These are phyloP conservation scores for Hypoxylon sp. DNA, from an alignment of 2,329 filamentous ascomycete genomes.

Conservation along the genomic window DNA sequence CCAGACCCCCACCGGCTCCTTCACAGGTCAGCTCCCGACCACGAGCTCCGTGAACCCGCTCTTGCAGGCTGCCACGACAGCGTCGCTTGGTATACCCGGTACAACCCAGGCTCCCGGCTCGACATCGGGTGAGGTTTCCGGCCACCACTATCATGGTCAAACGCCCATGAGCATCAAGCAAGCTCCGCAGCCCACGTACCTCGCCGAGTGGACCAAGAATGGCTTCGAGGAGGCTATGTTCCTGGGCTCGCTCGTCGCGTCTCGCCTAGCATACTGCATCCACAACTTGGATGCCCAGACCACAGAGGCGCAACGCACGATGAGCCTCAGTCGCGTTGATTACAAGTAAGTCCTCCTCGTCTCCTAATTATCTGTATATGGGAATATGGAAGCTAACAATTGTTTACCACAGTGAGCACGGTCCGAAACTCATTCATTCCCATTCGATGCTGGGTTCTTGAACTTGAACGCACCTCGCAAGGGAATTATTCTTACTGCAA, in stretches of 20 bases:
- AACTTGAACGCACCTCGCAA: neutral
- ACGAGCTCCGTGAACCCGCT: slow-evolving; percentile 82
- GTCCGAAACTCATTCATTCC: slow-evolving; percentile 33
- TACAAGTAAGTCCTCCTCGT: slow-evolving; percentile 70
- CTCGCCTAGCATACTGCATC: slow-evolving; percentile 71
- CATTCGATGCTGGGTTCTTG: slow-evolving; percentile 29
- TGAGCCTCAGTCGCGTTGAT: slow-evolving; percentile 71
- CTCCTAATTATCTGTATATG: neutral
- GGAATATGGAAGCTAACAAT: slow-evolving; percentile 7
- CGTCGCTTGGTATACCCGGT: slow-evolving; percentile 62
- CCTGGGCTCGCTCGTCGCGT: slow-evolving; percentile 88
- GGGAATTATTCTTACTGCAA: neutral
- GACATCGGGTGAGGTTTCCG: slow-evolving; percentile 60
- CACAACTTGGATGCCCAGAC: slow-evolving; percentile 70
- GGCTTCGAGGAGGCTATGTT: slow-evolving; percentile 86
- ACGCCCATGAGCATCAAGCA: slow-evolving; percentile 89
- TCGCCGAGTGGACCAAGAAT: slow-evolving; percentile 90
- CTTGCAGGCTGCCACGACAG: slow-evolving; percentile 89
- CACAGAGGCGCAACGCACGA: slow-evolving; percentile 67
- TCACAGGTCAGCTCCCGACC: slow-evolving; percentile 68
- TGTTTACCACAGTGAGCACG: slow-evolving; percentile 29
- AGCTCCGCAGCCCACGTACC: slow-evolving; percentile 84
- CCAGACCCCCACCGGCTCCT: slow-evolving; percentile 84
- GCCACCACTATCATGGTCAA: slow-evolving; percentile 72
- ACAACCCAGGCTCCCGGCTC: slow-evolving; percentile 61